These are phyloP conservation scores for Grosmannia serpens DNA, from an alignment of 2,329 filamentous ascomycete species.

Conservation along the genomic window DNA sequence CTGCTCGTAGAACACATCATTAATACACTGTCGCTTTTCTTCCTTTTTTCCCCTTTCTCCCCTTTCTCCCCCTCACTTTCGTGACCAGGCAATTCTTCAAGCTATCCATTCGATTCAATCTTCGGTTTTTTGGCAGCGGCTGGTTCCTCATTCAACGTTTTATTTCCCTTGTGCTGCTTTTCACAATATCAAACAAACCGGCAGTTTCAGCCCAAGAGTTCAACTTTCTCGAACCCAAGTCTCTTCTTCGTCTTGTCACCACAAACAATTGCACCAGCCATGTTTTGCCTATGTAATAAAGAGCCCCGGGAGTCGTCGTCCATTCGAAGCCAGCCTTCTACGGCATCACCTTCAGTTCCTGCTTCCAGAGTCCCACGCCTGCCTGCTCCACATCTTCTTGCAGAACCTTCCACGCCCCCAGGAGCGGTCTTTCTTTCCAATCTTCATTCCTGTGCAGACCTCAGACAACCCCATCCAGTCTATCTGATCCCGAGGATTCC, in stretches of 20 bases:
- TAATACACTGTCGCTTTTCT: background rate
- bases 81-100: no score
- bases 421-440: background rate
- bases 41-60: background rate
- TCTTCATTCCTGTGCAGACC: background rate
- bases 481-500: conserved; percentile 6
- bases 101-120: background rate
- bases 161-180: background rate
- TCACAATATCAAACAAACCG: no score
- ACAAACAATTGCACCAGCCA: background rate
- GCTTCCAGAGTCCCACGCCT: background rate
- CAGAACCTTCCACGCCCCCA: background rate
- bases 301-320: conserved; percentile 1
- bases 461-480: background rate
- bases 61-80: background rate
- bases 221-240: background rate
- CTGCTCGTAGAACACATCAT: background rate
- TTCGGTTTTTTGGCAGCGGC: background rate
- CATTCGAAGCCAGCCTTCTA: background rate
- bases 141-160: background rate
- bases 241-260: background rate
- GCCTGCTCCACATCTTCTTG: background rate
- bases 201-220: background rate
- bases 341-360: background rate
- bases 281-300: conserved; percentile 12